Base-by-base conservation (phyloP, 2,329 filamentous ascomycete genomes). In the Paradendryphiella salina region DNA sequence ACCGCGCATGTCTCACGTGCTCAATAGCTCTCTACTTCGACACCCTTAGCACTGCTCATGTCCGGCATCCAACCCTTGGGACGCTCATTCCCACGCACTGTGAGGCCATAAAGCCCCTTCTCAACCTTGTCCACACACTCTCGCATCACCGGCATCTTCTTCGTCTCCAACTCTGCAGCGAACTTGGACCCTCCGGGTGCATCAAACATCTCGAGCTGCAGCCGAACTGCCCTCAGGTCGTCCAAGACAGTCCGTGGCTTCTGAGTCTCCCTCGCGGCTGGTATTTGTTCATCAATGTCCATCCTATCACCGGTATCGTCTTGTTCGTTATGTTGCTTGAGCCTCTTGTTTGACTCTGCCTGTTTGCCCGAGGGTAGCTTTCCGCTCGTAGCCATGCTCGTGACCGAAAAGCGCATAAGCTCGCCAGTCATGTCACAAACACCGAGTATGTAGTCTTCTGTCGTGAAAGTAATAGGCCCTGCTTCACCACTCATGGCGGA, bases 341-440 rank as follows among this genome's bases (percentile, higher is more conserved):
- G 52, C 20, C 52, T 46, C 23, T 76, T 75, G 3, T 77, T 79
- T 61, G 56, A 35, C 5, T 38, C 35, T 20, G 72, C 61, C 52
- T 68, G 69, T 31, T 61, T 67, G 33, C 69, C 66, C 1, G 63
- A 64, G n/a, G 78, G 76, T 17, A 82, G 70, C 34, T 75, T 76
- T 11, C 87, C 88, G 6, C 79, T 86, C 4, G 91, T 88, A 1
- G 91, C 91, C 71, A 96, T 88, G 20, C 86, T 85, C 5, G 92
- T 92, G 42, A 96, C 94, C 0, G 90, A 91, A 74, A 96, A 97
- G 23, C 92, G 84, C 94, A 99, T 99, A 78, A 97, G 80, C 77
- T 99, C 94, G 32, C 94, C 94, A 1, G 92, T 92, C 61, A 97
- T 82, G 72, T 99, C 94, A 67, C 96, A 96, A 2, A 99, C 76